These are phyloP conservation scores for Monotropa hypopitys DNA, from an alignment of 179 eudicot genomes.

Conservation along the genomic window DNA sequence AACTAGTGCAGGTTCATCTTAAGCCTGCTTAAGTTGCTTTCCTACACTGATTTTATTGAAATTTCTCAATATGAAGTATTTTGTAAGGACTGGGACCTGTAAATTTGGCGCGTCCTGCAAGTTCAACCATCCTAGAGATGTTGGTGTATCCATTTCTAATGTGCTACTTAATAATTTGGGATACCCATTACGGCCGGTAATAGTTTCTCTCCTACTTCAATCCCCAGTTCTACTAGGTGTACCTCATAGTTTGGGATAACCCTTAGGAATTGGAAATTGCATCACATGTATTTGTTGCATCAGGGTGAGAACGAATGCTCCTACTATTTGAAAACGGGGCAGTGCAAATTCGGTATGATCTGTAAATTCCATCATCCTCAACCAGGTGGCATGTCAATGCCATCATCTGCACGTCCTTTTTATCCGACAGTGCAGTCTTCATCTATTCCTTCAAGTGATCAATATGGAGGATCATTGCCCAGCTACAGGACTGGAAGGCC, in stretches of 20 bases:
- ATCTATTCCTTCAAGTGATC: conserved; percentile 51
- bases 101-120: conserved; percentile 91
- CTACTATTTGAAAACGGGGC: conserved; percentile 98
- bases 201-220: not conserved
- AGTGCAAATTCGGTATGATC: conserved; percentile 80
- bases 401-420: conserved; percentile 75
- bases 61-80: conserved; percentile 49
- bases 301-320: conserved; percentile 93
- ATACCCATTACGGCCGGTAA: conserved; percentile 78
- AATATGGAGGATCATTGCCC: conserved; percentile 31
- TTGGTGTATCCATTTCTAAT: conserved; percentile 56
- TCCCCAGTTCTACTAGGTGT: not conserved
- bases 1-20: not conserved
- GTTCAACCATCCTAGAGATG: conserved; percentile 77
- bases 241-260: not conserved
- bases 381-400: conserved; percentile 44
- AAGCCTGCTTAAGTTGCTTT: not conserved
- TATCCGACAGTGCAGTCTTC: conserved; percentile 86
- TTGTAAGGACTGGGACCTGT: conserved; percentile 81
- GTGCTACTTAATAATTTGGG: conserved; percentile 64
- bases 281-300: not conserved
- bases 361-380: conserved; percentile 99
- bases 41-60: not conserved
- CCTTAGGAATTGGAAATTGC: not conserved
- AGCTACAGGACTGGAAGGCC: conserved; percentile 66